Base-by-base conservation (phyloP, 441 rosid species). In the Gossypium trilobum region DNA sequence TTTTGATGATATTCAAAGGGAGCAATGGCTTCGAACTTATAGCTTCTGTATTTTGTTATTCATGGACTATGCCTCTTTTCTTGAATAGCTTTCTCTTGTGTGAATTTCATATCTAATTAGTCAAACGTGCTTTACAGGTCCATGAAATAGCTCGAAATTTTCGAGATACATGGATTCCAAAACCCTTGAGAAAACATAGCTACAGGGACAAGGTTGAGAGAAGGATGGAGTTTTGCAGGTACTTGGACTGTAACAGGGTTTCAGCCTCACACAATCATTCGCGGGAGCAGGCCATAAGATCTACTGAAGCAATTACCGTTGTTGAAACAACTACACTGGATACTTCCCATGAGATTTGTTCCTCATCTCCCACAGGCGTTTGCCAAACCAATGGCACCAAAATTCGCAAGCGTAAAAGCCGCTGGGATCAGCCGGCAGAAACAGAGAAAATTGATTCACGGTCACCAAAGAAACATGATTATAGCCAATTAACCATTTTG, bases 61-160 rank as follows among this genome's bases (percentile, higher is more conserved):
- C 23, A 19, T 54, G 56, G 50, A 27, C 10, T 29, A 61, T 0
- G 2, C 29, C 61, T 62, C 17, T 4, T 25, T 54, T 54, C 16
- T 11, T 74, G 54, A 71, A 27, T 59, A 25, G 11, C 29, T 25
- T 44, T 61, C 61, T 46, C 55, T 59, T 68, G 25, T 7, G 52
- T 36, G 67, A 65, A 42, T 48, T 46, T 10, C 11, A 39, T 58
- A 63, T 72, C 22, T 58, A 54, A 76, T 51, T 63, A 48, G 48
- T 68, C 56, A 44, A 23, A 51, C 48, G n/a, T 58, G 68, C 66
- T 25, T 64, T 75, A 66, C 86, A 95, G 99, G 97, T 95, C 84
- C 97, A 95, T 82, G 95, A 89, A 85, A 92, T 87, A 78, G 97
- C 99, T 10, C 85, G 97, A 25, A 87, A 79, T 80, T 92, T 95